These are phyloP conservation scores for Parathielavia hyrcaniae DNA, from an alignment of 495 filamentous ascomycete genomes.

Conservation along the genomic window DNA sequence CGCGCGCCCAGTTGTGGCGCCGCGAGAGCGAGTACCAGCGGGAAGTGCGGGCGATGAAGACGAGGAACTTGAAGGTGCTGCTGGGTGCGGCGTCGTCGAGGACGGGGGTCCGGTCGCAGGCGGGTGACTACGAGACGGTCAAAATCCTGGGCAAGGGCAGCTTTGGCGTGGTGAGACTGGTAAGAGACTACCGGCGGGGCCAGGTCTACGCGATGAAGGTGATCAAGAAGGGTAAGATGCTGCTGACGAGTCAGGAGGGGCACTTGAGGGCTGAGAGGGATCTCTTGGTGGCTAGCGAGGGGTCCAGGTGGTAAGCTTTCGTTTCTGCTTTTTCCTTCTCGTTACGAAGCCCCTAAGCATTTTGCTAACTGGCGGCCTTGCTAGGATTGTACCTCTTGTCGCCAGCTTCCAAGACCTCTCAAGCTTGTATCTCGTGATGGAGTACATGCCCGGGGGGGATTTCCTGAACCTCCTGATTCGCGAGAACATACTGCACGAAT, in stretches of 20 bases:
- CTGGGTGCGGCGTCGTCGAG: neutral
- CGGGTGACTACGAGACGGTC: constrained; percentile 66
- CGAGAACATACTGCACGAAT: constrained; percentile 70
- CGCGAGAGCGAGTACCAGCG: constrained; percentile 73
- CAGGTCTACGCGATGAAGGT: constrained; percentile 93
- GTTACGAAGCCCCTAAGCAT: neutral
- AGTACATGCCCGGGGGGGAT: constrained; percentile 94
- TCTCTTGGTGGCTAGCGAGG: constrained; percentile 78
- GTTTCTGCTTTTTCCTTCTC: neutral
- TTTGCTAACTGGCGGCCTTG: constrained; percentile 11
- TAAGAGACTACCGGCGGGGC: constrained; percentile 56
- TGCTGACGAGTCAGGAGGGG: constrained; percentile 82
- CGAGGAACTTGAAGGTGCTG: constrained; percentile 43
- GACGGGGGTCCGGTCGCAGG: neutral
- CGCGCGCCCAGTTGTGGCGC: constrained; percentile 52
- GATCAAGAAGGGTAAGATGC: constrained; percentile 86
- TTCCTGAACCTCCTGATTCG: constrained; percentile 81
- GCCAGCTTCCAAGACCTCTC: constrained; percentile 80
- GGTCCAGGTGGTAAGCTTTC: constrained; percentile 58
- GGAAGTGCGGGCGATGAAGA: constrained; percentile 62
- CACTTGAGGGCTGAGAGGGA: constrained; percentile 88
- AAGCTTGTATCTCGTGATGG: constrained; percentile 89
- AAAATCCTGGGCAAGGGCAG: constrained; percentile 91
- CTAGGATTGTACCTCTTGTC: constrained; percentile 72
- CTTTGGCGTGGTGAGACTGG: constrained; percentile 84